Evolutionary conservation across 441 rosid species (phyloP).

Genomic region (Mallotus japonicus): DNA sequence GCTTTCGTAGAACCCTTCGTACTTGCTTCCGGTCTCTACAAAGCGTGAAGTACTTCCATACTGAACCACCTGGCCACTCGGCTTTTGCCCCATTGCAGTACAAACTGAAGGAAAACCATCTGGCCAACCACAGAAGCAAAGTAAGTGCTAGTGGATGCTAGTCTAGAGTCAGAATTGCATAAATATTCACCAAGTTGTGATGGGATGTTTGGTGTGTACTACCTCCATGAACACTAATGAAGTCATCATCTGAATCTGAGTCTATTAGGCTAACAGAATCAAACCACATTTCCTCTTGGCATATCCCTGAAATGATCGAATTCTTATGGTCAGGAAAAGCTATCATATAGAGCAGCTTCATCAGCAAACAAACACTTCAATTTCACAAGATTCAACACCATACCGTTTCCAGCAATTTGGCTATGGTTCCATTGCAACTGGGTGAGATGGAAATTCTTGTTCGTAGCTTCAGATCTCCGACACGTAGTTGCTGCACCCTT

Average conservation of each 20-base stretch:
- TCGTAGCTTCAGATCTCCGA: slow-evolving; percentile 66
- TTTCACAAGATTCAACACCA: neutral
- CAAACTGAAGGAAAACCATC: slow-evolving; percentile 49
- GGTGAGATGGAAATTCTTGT: slow-evolving; percentile 57
- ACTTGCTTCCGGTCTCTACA: slow-evolving; percentile 34
- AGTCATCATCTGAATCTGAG: slow-evolving; percentile 83
- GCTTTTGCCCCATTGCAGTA: slow-evolving; percentile 36
- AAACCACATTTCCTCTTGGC: slow-evolving; percentile 83
- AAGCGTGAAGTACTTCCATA: slow-evolving; percentile 38
- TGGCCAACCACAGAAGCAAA: slow-evolving; percentile 21
- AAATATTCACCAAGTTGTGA: neutral
- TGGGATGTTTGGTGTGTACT: slow-evolving; percentile 13
- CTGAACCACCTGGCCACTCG: slow-evolving; percentile 47
- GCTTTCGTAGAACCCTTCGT: slow-evolving; percentile 61
- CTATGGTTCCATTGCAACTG: slow-evolving; percentile 90
- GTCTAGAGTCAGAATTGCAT: neutral
- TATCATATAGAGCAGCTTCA: neutral
- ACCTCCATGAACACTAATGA: slow-evolving; percentile 59
- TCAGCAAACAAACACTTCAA: neutral
- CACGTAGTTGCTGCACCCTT: slow-evolving; percentile 57
- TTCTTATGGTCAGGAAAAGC: neutral
- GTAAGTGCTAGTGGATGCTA: neutral
- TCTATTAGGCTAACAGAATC: slow-evolving; percentile 76
- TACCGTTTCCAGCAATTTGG: slow-evolving; percentile 69
- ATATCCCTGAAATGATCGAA: slow-evolving; percentile 41